phyloP scores from a whole-genome alignment of 805 yeast genomes.

The Ogataea henricii region DNA sequence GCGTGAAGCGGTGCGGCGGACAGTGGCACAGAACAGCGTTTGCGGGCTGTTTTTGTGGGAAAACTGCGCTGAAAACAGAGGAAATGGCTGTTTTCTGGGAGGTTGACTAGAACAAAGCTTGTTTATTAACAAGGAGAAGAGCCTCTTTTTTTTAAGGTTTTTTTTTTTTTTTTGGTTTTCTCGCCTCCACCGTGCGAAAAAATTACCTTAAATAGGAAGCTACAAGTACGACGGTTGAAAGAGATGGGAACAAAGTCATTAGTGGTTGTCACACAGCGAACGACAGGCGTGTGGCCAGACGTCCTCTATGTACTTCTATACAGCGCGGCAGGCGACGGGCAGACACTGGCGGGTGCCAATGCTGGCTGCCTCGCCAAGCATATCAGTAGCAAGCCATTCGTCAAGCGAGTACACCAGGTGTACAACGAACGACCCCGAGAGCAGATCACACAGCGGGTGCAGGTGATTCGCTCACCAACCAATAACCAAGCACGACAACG shows the following conservation, averaged over 20 bases:
- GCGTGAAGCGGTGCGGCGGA: neutral
- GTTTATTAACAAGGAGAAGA: too few relatives aligned
- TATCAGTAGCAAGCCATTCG: too few relatives aligned
- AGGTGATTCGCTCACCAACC: too few relatives aligned
- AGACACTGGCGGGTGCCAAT: too few relatives aligned
- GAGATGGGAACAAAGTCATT: neutral
- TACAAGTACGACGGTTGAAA: neutral
- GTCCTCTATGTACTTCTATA: neutral
- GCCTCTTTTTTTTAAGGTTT: neutral
- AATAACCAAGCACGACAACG: too few relatives aligned
- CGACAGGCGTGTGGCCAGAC: neutral
- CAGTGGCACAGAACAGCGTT: neutral
- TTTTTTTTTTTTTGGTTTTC: neutral
- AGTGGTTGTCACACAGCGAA: neutral
- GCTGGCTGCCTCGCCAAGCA: too few relatives aligned
- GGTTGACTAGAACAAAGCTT: neutral
- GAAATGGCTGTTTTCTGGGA: neutral
- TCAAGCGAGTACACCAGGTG: too few relatives aligned
- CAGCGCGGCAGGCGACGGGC: neutral
- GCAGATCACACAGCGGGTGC: too few relatives aligned
- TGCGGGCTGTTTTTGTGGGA: neutral
- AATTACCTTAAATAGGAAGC: neutral
- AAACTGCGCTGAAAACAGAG: neutral
- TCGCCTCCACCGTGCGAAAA: conserved; percentile 3
- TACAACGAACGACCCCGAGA: too few relatives aligned